Conservation (phyloP, 2,329 filamentous ascomycete genomes). For the Diaporthe caulivora region DNA sequence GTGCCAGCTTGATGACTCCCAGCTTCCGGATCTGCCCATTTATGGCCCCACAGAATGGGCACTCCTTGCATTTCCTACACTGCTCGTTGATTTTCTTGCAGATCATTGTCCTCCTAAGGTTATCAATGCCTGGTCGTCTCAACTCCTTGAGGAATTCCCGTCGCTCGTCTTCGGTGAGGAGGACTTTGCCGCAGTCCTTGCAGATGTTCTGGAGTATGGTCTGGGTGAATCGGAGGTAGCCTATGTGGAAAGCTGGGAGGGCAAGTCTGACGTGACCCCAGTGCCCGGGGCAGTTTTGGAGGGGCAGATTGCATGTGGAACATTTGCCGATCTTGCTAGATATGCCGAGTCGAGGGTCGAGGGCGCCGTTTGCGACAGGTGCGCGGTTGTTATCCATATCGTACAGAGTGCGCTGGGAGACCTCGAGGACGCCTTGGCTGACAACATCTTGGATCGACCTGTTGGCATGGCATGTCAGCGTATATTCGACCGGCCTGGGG, state of each 20-base stretch:
- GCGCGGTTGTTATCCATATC: slow-evolving; percentile 81
- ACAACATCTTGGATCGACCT: slow-evolving; percentile 95
- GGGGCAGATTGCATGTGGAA: slow-evolving; percentile 82
- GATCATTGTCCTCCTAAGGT: slow-evolving; percentile 84
- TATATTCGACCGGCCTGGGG: slow-evolving; percentile 22
- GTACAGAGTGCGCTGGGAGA: slow-evolving; percentile 94
- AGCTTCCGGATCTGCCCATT: slow-evolving; percentile 95
- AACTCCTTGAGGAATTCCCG: slow-evolving; percentile 83
- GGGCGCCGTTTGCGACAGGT: slow-evolving; percentile 84
- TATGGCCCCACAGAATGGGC: slow-evolving; percentile 82
- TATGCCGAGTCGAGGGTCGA: slow-evolving; percentile 89
- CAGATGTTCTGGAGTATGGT: slow-evolving; percentile 94
- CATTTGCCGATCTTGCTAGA: slow-evolving; percentile 87
- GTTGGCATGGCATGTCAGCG: slow-evolving; percentile 21
- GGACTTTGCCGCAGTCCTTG: slow-evolving; percentile 89
- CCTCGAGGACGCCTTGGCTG: slow-evolving; percentile 93
- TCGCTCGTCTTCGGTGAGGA: slow-evolving; percentile 85
- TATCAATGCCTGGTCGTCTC: slow-evolving; percentile 85
- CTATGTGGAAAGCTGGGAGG: slow-evolving; percentile 93
- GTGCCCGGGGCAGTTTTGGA: slow-evolving; percentile 92
- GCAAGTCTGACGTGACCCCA: slow-evolving; percentile 94
- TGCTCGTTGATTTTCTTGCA: slow-evolving; percentile 90
- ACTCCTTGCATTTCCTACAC: slow-evolving; percentile 87
- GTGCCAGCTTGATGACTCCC: slow-evolving; percentile 90
- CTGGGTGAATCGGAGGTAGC: slow-evolving; percentile 94